Evolutionary conservation across 73 alveolate species (phyloP).

Genomic region (Paramecium octaurelia): DNA sequence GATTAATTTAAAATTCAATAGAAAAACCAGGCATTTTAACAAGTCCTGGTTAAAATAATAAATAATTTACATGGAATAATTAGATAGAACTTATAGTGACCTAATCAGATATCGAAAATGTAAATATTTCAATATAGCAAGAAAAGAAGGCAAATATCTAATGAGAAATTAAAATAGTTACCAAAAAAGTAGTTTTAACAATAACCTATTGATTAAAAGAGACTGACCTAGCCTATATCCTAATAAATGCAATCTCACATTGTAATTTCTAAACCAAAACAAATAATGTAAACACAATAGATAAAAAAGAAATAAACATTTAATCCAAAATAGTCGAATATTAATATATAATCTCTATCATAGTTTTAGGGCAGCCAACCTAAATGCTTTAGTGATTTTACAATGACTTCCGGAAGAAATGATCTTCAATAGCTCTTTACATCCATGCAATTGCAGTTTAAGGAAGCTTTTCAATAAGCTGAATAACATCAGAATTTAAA

Average conservation of each 20-base stretch:
- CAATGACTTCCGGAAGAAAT: neutral
- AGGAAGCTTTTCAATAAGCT: neutral
- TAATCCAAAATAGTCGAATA: neutral
- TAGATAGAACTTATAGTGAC: neutral
- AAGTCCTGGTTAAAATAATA: neutral
- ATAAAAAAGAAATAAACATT: neutral
- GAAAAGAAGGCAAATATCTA: neutral
- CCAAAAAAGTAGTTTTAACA: neutral
- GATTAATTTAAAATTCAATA: neutral
- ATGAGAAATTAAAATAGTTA: neutral
- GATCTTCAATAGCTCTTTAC: neutral
- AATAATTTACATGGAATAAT: neutral
- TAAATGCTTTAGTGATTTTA: neutral
- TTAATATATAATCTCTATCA: neutral
- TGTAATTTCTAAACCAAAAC: neutral
- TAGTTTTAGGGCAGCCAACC: neutral
- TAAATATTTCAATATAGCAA: neutral
- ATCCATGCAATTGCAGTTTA: neutral
- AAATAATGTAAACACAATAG: neutral
- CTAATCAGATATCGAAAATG: neutral
- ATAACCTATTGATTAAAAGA: neutral
- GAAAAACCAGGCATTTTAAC: neutral
- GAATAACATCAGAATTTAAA: neutral
- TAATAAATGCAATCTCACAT: neutral
- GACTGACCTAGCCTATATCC: neutral